Evolutionary conservation across 345 rosid genomes (phyloP).

Genomic region (Euphorbia peplus): DNA sequence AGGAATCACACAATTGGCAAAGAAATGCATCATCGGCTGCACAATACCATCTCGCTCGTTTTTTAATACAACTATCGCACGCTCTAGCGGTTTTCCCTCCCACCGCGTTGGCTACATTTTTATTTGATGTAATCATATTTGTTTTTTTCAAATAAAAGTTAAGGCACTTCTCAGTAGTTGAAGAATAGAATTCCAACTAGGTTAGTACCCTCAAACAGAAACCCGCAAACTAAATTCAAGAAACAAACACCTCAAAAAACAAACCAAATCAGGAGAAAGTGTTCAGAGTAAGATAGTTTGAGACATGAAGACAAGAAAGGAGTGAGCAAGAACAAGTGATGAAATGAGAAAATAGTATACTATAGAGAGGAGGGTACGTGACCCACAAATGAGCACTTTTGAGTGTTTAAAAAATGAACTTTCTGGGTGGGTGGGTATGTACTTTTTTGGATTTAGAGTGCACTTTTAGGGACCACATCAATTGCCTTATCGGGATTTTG

Average conservation of each 20-base stretch:
- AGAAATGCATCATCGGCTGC: conserved; percentile 97
- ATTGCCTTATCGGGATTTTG: conserved; percentile 68
- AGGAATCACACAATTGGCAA: conserved; percentile 78
- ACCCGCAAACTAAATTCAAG: too few species aligned
- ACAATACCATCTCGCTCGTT: conserved; percentile 87
- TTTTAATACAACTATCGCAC: conserved; percentile 74
- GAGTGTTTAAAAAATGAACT: neutral
- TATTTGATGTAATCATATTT: conserved; percentile 43
- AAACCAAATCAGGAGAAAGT: too few species aligned
- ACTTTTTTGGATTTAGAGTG: conserved; percentile 26
- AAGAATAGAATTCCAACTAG: too few species aligned
- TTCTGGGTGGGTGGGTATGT: neutral
- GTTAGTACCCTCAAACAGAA: too few species aligned
- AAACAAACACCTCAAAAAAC: neutral
- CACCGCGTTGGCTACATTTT: conserved; percentile 54
- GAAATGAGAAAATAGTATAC: neutral
- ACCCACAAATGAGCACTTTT: conserved; percentile 32
- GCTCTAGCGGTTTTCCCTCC: conserved; percentile 86
- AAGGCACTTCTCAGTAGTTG: too few species aligned
- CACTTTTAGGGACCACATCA: conserved; percentile 33
- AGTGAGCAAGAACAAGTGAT: neutral
- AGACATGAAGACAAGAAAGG: neutral
- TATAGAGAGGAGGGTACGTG: neutral
- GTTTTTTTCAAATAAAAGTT: too few species aligned
- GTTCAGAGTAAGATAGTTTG: neutral